Evolutionary conservation across 192 early-diverging fungal species (phyloP), one percentile per base, ranked within the genome.

Genomic region (Podila minutissima): DNA sequence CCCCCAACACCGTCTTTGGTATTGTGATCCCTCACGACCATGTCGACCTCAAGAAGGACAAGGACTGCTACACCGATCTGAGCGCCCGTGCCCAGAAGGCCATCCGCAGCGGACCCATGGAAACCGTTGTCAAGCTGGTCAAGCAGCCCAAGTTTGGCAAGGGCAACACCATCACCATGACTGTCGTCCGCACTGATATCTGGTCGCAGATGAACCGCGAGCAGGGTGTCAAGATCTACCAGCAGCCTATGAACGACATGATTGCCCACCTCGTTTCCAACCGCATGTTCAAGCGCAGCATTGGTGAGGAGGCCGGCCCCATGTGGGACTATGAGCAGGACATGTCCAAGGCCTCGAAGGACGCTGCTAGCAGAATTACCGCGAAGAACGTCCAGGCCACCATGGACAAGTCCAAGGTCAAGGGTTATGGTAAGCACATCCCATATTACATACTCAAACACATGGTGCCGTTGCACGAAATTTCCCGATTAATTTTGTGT

Each of bases 181-280:
- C 62, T n/a, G 57, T 76, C 13, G 67, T 61, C 62, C 41, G 59
- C 20, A 76, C 74, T 28, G 62, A 70, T 28, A 22, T 76, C 32
- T 76, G 74, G 74, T 76, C 74, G n/a, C 62, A 70, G 59, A 65
- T 76, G 74, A 76, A 76, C 57, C 74, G 74, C 12, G 67, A 19
- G 2, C 74, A 76, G 51, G 62, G 62, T 37, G 74, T 76, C 11
- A 17, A 61, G 5, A 76, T 76, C 20, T 46, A 64, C 35, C 74
- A 76, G 48, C 17, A 49, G 29, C 67, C 62, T 1, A 46, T 75
- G 35, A 62, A 76, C 19, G 10, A 69, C 50, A 65, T 69, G 41
- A 55, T 69, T 50, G 22, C 67, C 31, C 15, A 50, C 41, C 33
- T 37, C 0, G 31, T 63, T 8, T 63, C 62, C 35, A n/a, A n/a